Conservation (phyloP, 768 basidiomycete genomes). For the Lentinula sp. region DNA sequence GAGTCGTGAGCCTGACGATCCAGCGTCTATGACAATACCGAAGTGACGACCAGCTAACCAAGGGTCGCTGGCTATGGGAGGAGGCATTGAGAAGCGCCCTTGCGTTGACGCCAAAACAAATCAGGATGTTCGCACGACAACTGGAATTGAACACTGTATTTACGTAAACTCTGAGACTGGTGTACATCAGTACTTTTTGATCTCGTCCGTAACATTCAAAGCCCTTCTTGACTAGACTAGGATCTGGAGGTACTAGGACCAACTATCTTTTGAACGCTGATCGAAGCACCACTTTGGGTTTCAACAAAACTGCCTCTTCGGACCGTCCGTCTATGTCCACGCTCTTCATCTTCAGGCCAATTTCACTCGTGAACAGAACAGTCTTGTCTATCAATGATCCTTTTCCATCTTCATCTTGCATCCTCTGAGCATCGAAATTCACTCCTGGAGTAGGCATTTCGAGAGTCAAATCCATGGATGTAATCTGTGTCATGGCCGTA, state of each 20-base stretch:
- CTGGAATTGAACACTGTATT: too few relatives aligned
- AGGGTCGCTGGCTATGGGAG: conserved; percentile 61
- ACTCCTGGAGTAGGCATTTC: background rate
- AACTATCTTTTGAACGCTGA: background rate
- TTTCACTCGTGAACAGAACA: background rate
- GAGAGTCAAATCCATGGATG: background rate
- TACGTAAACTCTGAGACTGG: too few relatives aligned
- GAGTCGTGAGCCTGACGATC: conserved; percentile 92
- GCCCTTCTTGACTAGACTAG: background rate
- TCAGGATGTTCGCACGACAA: too few relatives aligned
- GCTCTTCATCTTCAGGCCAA: background rate
- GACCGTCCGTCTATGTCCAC: background rate
- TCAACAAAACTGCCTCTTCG: background rate
- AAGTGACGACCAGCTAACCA: conserved; percentile 82
- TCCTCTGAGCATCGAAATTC: background rate
- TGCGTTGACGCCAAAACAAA: too few relatives aligned
- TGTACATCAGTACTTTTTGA: too few relatives aligned
- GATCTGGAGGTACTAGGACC: background rate
- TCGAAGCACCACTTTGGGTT: background rate
- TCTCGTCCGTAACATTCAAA: too few relatives aligned
- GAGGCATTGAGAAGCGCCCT: conserved; percentile 48
- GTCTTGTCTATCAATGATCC: background rate
- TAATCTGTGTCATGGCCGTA: background rate
- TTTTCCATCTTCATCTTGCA: background rate
- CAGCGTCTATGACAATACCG: conserved; percentile 96